Evolutionary conservation across 2,329 filamentous ascomycete genomes (phyloP).

Genomic region (Reticulascus tulasneorum): DNA sequence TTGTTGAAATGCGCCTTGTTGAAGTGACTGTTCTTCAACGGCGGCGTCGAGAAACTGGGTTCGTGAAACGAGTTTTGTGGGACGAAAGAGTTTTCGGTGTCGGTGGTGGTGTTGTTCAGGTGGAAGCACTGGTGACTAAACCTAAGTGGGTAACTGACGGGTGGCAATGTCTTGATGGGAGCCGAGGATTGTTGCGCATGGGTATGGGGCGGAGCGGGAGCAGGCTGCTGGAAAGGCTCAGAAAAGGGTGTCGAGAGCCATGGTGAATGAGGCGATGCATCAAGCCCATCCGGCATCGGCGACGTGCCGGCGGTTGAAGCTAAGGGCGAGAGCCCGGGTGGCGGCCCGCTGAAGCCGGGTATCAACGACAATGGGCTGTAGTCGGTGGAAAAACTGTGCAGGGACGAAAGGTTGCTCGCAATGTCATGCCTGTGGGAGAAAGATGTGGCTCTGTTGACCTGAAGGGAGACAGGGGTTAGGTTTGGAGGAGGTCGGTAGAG

Average conservation of each 20-base stretch:
- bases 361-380: constrained; percentile 43
- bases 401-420: constrained; percentile 30
- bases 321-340: constrained; percentile 27
- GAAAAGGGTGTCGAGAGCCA: constrained; percentile 32
- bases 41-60: constrained; percentile 49
- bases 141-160: constrained; percentile 33
- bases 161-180: constrained; percentile 7
- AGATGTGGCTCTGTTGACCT: constrained; percentile 49
- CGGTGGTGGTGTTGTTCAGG: constrained; percentile 30
- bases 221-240: constrained; percentile 23
- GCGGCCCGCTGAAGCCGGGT: constrained; percentile 34
- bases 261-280: constrained; percentile 27
- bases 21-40: constrained; percentile 64
- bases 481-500: constrained; percentile 60
- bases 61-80: constrained; percentile 30
- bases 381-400: constrained; percentile 40
- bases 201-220: constrained; percentile 27
- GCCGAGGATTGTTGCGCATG: constrained; percentile 6
- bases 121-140: constrained; percentile 54
- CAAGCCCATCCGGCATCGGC: constrained; percentile 21
- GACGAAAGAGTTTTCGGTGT: constrained; percentile 18
- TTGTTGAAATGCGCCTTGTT: constrained; percentile 66
- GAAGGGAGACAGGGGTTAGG: constrained; percentile 33
- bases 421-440: constrained; percentile 44
- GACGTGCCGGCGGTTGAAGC: constrained; percentile 23